Base-by-base conservation (phyloP, 352 stramenopile species). In the Phytophthora colocasiae region DNA sequence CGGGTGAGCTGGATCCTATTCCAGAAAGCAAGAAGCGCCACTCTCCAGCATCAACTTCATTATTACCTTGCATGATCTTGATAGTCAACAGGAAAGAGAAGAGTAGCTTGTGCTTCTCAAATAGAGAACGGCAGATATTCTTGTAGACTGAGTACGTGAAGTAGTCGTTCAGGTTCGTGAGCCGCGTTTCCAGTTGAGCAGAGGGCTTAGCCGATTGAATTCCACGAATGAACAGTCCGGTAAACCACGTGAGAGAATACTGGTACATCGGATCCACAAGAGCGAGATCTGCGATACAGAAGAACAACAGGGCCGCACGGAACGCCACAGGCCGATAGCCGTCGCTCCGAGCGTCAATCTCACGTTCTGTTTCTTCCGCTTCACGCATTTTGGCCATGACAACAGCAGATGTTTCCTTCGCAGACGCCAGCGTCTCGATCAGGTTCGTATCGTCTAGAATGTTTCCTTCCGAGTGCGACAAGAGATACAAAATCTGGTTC, bases 111-210 rank as follows among this genome's bases (percentile, higher is more conserved):
- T 98, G 91, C 63, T 96, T 93, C 52, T 98, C 94, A 71, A 98
- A 98, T 0, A 98, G 79, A 43, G 87, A 97, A 2, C 93, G 81
- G 58, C 94, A 98, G 41, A 98, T 87, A 62, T 98, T 98, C 58
- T 94, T 96, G 78, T 98, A 98, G 19, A 98, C 80, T 6, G 93
- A 97, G 64, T 97, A 97, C 11, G 93, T 98, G 51, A 98, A 98
- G 47, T 82, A 97, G 58, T 98, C 89, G 67, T 97, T 98, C 15
- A 98, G 77, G 63, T 95, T 93, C 22, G 78, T 78, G 14, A 98
- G 71, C 0, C 93, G 76, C 56, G 90, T 77, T 19, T 92, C 85
- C 0, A 98, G 74, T 19, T 83, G 22, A 71, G 79, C 22, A 78
- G 78, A 55, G 61, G 81, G 70, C 81, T 66, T 94, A 2, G 92